Evolutionary conservation across 257 asterid genomes (phyloP), one percentile per base, ranked within the genome.

Genomic region (Galeopsis tetrahit): DNA sequence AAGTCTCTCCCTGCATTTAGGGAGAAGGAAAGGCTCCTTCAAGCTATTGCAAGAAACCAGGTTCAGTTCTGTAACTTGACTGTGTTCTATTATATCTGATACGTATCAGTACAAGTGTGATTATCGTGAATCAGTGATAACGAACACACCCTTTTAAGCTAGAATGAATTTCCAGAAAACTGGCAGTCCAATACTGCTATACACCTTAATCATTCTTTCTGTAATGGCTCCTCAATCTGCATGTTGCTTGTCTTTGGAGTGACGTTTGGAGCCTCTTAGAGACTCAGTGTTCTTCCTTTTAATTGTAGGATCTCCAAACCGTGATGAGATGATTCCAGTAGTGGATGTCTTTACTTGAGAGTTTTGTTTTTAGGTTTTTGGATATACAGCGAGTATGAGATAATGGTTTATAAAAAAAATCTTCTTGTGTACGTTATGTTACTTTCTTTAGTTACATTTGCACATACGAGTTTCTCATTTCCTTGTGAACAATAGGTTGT

Each of bases 11-110:
- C 99, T 48, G 82, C 99, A 68, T 94, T 81, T 68, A 82, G 81
- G 86, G 99, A 94, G 86, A 94, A 94, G 83, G 97, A 91, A 80
- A 85, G 88, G 82, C 87, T 94, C 68, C 99, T 94, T 81, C 88
- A 94, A 85, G 90, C 96, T 70, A 94, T 94, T 80, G 99, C 97
- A 2, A 82, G 82, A 73, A 94, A 94, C 81, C 99, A 94, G 97
- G 99, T 91, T 71, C 17, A 34, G 63, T 76, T 73, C 39, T 71
- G 13, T 49, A 73, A 63, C 63, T 72, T 11, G 35, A 6, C 61
- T 46, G 52, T 68, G 17, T 71, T 49, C 66, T 62, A 31, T 57
- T 51, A 57, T 69, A 17, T 67, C 39, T 65, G 35, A 74, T 64
- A 11, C 63, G 31, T 57, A 40, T 62, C n/a, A 21, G 53, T 21